Percentiles rank a stretch among this genome's conserved stretches.
Conservation (phyloP, 305 asterid genomes). For the Fraxinus latifolia region DNA sequence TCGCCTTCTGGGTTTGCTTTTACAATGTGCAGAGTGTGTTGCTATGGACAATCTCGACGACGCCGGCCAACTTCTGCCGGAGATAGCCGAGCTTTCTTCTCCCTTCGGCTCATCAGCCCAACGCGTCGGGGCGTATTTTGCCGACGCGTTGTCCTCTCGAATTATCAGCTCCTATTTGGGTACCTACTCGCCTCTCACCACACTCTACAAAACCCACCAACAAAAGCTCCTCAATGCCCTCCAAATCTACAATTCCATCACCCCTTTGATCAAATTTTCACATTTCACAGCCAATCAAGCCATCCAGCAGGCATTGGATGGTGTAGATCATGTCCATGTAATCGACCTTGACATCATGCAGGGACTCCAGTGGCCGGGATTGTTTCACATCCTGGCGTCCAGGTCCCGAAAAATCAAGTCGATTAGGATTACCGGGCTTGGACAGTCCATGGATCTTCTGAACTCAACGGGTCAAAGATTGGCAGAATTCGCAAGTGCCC, state of each 20-base stretch:
- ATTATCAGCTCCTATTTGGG: constrained; percentile 59
- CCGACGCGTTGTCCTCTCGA: constrained; percentile 79
- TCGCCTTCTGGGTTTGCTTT: constrained; percentile 67
- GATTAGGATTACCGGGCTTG: constrained; percentile 39
- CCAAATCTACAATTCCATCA: constrained; percentile 41
- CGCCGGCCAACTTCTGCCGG: constrained; percentile 64
- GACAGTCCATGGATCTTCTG: constrained; percentile 36
- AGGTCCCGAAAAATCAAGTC: constrained; percentile 36
- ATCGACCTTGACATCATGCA: constrained; percentile 58
- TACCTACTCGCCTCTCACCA: constrained; percentile 53
- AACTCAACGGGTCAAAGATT: constrained; percentile 39
- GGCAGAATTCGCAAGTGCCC: constrained; percentile 33
- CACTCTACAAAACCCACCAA: constrained; percentile 36
- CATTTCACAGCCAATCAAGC: constrained; percentile 51
- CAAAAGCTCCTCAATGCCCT: constrained; percentile 38
- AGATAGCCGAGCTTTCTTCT: constrained; percentile 71
- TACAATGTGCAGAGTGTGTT: constrained; percentile 84
- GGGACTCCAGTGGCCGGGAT: constrained; percentile 94
- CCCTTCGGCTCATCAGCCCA: constrained; percentile 92
- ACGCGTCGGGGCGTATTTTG: constrained; percentile 88
- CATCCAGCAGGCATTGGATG: constrained; percentile 49
- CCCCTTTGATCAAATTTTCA: constrained; percentile 43
- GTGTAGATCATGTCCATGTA: constrained; percentile 43
- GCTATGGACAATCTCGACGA: constrained; percentile 68
- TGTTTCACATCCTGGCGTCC: constrained; percentile 43